Conservation (phyloP, 176 grass and related monocot genomes). For the bread wheat (Triticum aestivum) region DNA sequence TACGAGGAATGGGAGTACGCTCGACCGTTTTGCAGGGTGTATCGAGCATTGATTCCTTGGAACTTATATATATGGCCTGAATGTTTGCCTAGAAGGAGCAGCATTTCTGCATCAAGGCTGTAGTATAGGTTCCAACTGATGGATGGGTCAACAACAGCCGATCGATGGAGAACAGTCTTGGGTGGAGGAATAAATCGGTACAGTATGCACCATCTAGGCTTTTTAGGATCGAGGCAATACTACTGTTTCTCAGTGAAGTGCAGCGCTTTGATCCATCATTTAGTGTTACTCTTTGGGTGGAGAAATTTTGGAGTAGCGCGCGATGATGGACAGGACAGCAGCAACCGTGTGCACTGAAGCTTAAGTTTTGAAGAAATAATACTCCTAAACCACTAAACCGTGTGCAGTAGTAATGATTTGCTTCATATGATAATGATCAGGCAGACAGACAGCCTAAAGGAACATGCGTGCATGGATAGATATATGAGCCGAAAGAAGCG, state of each 20-base stretch:
- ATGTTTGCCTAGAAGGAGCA: background rate
- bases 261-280: background rate
- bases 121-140: background rate
- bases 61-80: background rate
- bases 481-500: background rate
- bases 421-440: background rate
- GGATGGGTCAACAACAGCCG: background rate
- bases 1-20: background rate
- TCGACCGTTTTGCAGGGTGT: background rate
- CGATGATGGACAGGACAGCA: background rate
- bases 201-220: background rate
- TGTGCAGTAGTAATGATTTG: background rate
- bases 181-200: background rate
- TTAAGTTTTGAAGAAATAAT: background rate
- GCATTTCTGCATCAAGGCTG: background rate
- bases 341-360: background rate
- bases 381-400: no score
- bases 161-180: background rate
- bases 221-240: background rate
- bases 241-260: background rate
- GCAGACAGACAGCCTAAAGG: background rate
- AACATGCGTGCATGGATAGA: background rate
- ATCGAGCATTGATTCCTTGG: background rate
- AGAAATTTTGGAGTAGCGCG: no score
- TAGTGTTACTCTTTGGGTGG: no score